phyloP scores from a whole-genome alignment of 805 yeast species.

The Metschnikowia henanensis region DNA sequence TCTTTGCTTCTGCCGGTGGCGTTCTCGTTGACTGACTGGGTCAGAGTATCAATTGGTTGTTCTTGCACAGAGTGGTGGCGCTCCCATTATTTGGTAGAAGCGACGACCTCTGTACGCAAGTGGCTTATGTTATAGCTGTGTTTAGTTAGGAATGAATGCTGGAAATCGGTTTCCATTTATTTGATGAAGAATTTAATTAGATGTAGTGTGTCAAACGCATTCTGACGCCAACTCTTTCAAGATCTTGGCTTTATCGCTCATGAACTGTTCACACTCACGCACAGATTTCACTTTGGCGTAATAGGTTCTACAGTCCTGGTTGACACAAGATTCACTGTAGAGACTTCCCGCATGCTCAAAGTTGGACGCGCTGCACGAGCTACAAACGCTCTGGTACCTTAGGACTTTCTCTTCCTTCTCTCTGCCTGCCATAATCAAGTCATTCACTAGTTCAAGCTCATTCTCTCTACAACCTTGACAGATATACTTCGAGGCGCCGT shows the following conservation, averaged over 20 bases:
- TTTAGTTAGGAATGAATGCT: constrained; percentile 6
- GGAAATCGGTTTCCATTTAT: neutral
- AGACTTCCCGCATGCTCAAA: constrained; percentile 11
- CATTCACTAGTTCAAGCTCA: constrained; percentile 36
- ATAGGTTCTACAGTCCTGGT: constrained; percentile 65
- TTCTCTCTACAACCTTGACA: constrained; percentile 25
- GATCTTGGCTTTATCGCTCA: constrained; percentile 2
- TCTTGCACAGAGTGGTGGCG: constrained; percentile 9
- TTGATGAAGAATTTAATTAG: neutral
- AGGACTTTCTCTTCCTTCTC: constrained; percentile 17
- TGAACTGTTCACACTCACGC: constrained; percentile 14
- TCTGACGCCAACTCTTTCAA: neutral
- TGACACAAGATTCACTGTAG: constrained; percentile 43
- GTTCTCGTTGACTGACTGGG: neutral
- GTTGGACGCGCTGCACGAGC: constrained; percentile 22
- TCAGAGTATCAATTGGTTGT: neutral
- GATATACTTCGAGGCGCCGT: constrained; percentile 11
- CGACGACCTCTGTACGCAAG: constrained; percentile 10
- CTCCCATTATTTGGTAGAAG: constrained; percentile 16
- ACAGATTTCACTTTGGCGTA: constrained; percentile 49
- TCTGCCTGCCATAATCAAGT: constrained; percentile 23
- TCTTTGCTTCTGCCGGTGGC: too few species aligned
- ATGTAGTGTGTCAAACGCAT: neutral
- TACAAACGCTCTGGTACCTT: constrained; percentile 19
- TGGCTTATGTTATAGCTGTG: neutral